A percentile compares a stretch with the other conserved stretches of the same genome.
Evolutionary conservation across 805 yeast genomes (phyloP).

Genomic region (Candida khao-thaluensis): DNA sequence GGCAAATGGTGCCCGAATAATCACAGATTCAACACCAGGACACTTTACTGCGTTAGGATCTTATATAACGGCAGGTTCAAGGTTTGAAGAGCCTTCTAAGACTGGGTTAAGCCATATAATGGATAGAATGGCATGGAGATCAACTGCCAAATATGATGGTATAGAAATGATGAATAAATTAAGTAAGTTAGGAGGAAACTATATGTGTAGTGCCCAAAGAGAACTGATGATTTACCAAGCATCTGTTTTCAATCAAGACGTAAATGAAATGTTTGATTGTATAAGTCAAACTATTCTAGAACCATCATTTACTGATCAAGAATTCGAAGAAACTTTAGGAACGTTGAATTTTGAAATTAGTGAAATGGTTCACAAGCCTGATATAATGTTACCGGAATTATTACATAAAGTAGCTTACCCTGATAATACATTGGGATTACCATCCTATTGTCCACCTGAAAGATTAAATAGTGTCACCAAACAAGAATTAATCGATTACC

Average conservation of each 20-base stretch:
- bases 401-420: slow-evolving; percentile 79
- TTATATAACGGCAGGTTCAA: slow-evolving; percentile 86
- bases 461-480: slow-evolving; percentile 55
- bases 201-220: slow-evolving; percentile 88
- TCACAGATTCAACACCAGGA: slow-evolving; percentile 82
- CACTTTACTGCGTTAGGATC: slow-evolving; percentile 90
- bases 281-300: slow-evolving; percentile 73
- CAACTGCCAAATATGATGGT: slow-evolving; percentile 59
- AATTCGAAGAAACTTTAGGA: slow-evolving; percentile 67
- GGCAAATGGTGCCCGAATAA: slow-evolving; percentile 76
- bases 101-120: slow-evolving; percentile 80
- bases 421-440: slow-evolving; percentile 76
- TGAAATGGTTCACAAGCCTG: slow-evolving; percentile 82
- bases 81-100: slow-evolving; percentile 61
- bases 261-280: slow-evolving; percentile 72
- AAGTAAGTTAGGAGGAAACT: slow-evolving; percentile 87
- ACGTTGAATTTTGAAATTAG: slow-evolving; percentile 79
- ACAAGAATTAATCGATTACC: slow-evolving; percentile 56
- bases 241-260: slow-evolving; percentile 84
- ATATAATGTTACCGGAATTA: slow-evolving; percentile 83
- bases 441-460: slow-evolving; percentile 78
- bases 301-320: slow-evolving; percentile 68
- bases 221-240: slow-evolving; percentile 94
- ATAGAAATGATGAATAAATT: slow-evolving; percentile 71
- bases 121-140: slow-evolving; percentile 83